Percentiles rank a stretch among this genome's conserved stretches.
Conservation (phyloP, 1,139 yeast species). For the Arxiozyma slooffiae region DNA sequence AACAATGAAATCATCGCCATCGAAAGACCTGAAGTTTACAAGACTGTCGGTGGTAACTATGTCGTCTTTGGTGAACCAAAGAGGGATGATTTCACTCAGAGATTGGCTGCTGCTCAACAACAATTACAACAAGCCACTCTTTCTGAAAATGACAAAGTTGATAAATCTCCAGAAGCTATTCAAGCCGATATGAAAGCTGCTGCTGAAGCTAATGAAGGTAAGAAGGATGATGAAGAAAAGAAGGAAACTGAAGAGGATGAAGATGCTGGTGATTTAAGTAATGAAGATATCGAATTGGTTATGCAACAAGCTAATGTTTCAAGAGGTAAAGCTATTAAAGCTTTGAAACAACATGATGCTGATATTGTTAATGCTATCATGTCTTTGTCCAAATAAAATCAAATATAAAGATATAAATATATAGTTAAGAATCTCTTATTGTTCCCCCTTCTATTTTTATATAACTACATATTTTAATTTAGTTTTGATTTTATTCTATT, state of each 20-base stretch:
- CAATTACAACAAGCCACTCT: conserved; percentile 42
- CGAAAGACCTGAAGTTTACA: conserved; percentile 92
- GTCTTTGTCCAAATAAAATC: conserved; percentile 51
- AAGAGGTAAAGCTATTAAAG: conserved; percentile 82
- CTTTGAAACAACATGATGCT: conserved; percentile 79
- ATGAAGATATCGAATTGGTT: conserved; percentile 71
- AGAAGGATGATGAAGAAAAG: conserved; percentile 32
- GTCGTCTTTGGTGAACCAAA: conserved; percentile 97
- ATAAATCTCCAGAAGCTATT: conserved; percentile 39
- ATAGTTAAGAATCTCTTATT: too few species aligned
- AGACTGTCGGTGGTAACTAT: conserved; percentile 87
- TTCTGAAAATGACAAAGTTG: conserved; percentile 16
- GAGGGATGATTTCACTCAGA: conserved; percentile 81
- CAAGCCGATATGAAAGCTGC: conserved; percentile 88
- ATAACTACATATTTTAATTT: background rate
- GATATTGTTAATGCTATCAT: conserved; percentile 94
- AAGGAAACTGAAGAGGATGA: conserved; percentile 57
- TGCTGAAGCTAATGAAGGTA: conserved; percentile 40
- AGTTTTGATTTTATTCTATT: too few species aligned
- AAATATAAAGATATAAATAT: conserved; percentile 4
- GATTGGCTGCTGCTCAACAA: conserved; percentile 67
- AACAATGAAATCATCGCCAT: conserved; percentile 89
- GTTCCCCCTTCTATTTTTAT: background rate
- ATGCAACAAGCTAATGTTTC: conserved; percentile 85
- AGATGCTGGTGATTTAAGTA: conserved; percentile 71